These are phyloP conservation scores for Pseudocercospora vitis DNA, from an alignment of 2,329 filamentous ascomycete genomes.

Conservation along the genomic window DNA sequence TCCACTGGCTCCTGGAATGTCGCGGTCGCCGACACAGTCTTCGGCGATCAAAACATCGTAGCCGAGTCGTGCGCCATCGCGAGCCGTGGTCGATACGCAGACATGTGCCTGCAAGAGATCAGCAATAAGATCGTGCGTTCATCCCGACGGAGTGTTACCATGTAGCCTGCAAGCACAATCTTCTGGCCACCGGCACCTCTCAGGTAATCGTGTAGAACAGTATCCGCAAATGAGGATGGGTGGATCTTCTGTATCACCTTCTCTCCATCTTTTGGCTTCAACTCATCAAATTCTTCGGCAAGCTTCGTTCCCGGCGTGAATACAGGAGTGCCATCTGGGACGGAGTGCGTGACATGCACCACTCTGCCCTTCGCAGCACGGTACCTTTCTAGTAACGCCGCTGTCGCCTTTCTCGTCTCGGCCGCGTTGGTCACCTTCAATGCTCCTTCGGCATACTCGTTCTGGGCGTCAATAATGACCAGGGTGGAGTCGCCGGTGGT, in stretches of 20 bases:
- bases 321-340: constrained; percentile 61
- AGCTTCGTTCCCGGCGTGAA: constrained; percentile 64
- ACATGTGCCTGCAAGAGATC: constrained; percentile 57
- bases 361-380: constrained; percentile 56
- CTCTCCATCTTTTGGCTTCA: constrained; percentile 57
- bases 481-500: constrained; percentile 59
- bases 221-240: constrained; percentile 62
- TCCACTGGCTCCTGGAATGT: constrained; percentile 63
- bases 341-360: constrained; percentile 62
- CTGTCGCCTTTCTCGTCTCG: constrained; percentile 57
- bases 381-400: constrained; percentile 59
- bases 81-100: constrained; percentile 62
- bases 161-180: constrained; percentile 62
- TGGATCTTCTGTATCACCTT: constrained; percentile 59
- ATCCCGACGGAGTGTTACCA: constrained; percentile 39
- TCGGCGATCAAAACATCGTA: constrained; percentile 63
- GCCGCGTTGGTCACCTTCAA: constrained; percentile 58
- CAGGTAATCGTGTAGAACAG: constrained; percentile 58
- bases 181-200: constrained; percentile 55
- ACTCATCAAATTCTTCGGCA: constrained; percentile 61
- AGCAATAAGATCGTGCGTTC: background rate
- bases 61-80: constrained; percentile 60
- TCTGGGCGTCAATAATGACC: constrained; percentile 70
- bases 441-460: constrained; percentile 63
- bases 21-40: constrained; percentile 65